Evolutionary conservation across 306 rosid species (phyloP), one percentile per base, ranked within the genome.

Genomic region (Quercus agrifolia): DNA sequence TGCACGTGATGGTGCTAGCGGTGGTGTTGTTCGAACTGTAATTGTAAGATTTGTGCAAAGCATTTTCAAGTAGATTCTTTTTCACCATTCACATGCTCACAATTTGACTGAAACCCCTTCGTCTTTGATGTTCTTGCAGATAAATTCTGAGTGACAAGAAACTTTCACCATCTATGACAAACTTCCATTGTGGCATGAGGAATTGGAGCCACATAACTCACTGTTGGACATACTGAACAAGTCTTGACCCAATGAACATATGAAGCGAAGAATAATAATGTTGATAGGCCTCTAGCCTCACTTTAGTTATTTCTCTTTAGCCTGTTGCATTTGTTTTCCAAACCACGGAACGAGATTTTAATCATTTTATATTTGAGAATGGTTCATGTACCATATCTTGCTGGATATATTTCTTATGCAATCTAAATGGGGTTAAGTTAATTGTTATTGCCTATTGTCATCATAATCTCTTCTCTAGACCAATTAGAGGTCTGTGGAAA

Each of bases 101-200:
- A n/a, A n/a, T n/a, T n/a, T n/a, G n/a, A n/a, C n/a, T n/a, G n/a
- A n/a, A n/a, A n/a, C n/a, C n/a, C n/a, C n/a, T n/a, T n/a, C n/a
- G n/a, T n/a, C n/a, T n/a, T n/a, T n/a, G n/a, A n/a, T n/a, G n/a
- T n/a, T n/a, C n/a, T n/a, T n/a, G n/a, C n/a, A n/a, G n/a, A n/a
- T n/a, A n/a, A n/a, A n/a, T n/a, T n/a, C n/a, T n/a, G n/a, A 41
- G 98, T 91, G 85, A 91, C 92, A 0, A 88, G 98, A 82, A 93
- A 96, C 80, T 90, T 75, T 83, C 88, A 95, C 79, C 87, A 27
- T 2, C 97, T 1, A 94, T 0, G 98, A 93, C 82, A 75, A 89
- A 73, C 96, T 96, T 67, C 94, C 97, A 1, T 9, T 93, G 11
- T 93, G 99, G 99, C 96, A 96, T 0, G 99, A 96, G 86, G 99